A percentile compares a stretch with the other conserved stretches of the same genome.
phyloP scores from a whole-genome alignment of 2,329 filamentous ascomycete genomes.

The Simplicillium sp. region DNA sequence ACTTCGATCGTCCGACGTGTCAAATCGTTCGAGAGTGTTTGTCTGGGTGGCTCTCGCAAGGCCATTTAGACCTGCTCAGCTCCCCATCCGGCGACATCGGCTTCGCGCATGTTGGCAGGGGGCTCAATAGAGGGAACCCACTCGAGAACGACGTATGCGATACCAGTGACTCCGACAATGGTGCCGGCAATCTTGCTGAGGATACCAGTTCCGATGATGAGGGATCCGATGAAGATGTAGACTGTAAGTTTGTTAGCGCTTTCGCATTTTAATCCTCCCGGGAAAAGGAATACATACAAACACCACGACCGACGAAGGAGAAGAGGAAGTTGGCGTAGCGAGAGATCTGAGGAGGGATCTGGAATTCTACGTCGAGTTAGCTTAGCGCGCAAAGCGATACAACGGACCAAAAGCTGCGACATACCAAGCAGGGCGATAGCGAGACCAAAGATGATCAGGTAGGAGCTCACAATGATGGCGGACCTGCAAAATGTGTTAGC shows the following conservation, averaged over 20 bases:
- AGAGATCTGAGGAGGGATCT: slow-evolving; percentile 85
- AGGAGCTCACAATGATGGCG: slow-evolving; percentile 69
- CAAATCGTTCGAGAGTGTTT: too few species aligned
- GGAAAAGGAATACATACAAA: slow-evolving; percentile 56
- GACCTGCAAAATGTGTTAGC: slow-evolving; percentile 13
- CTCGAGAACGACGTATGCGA: slow-evolving; percentile 68
- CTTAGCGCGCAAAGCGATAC: background rate
- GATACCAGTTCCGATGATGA: slow-evolving; percentile 61
- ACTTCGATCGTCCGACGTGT: background rate
- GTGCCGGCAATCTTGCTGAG: slow-evolving; percentile 68
- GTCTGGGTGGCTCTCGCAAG: too few species aligned
- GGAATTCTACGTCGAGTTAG: slow-evolving; percentile 57
- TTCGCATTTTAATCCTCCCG: too few species aligned
- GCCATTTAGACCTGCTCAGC: slow-evolving; percentile 60
- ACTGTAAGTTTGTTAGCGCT: slow-evolving; percentile 41
- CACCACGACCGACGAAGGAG: slow-evolving; percentile 89
- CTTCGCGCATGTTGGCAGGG: slow-evolving; percentile 73
- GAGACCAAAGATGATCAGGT: slow-evolving; percentile 85
- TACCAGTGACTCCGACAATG: slow-evolving; percentile 67
- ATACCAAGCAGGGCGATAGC: slow-evolving; percentile 58
- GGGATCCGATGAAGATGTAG: slow-evolving; percentile 89
- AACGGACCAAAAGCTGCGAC: slow-evolving; percentile 2
- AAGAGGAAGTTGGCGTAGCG: slow-evolving; percentile 97
- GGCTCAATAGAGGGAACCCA: slow-evolving; percentile 73
- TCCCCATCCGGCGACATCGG: slow-evolving; percentile 60